phyloP scores from a whole-genome alignment of 768 basidiomycete genomes.

The Naganishia friedmannii region DNA sequence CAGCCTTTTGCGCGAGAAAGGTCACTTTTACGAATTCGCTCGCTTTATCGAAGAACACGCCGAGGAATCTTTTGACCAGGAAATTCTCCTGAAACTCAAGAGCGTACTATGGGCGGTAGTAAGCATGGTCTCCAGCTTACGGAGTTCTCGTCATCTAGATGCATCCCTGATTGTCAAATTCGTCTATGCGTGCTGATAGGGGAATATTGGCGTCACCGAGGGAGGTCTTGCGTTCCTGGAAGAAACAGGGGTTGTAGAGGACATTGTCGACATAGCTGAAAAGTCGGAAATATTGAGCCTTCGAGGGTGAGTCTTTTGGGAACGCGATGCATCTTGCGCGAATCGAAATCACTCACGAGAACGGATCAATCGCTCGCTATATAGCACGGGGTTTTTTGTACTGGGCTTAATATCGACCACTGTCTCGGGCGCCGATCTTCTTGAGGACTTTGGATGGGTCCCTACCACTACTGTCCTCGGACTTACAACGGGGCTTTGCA shows the following conservation, averaged over 20 bases:
- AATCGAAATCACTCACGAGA: background rate
- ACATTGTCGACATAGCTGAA: slow-evolving; percentile 85
- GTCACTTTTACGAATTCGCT: slow-evolving; percentile 85
- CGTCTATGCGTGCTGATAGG: slow-evolving; percentile 57
- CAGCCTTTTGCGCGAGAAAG: slow-evolving; percentile 81
- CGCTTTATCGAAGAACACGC: slow-evolving; percentile 84
- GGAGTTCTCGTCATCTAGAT: background rate
- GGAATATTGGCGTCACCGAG: slow-evolving; percentile 85
- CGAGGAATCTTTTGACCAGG: slow-evolving; percentile 75
- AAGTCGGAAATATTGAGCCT: slow-evolving; percentile 84
- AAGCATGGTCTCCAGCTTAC: slow-evolving; percentile 50
- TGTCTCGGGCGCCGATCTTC: slow-evolving; percentile 82
- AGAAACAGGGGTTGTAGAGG: slow-evolving; percentile 88
- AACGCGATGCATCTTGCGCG: background rate
- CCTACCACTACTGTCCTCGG: slow-evolving; percentile 82
- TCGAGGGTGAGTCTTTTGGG: slow-evolving; percentile 67
- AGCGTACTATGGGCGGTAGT: slow-evolving; percentile 97
- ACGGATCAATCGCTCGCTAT: background rate
- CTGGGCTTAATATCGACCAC: slow-evolving; percentile 89
- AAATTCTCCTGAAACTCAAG: slow-evolving; percentile 83
- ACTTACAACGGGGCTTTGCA: slow-evolving; percentile 80
- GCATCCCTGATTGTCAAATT: background rate
- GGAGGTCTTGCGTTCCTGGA: slow-evolving; percentile 92
- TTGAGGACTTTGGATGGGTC: slow-evolving; percentile 91
- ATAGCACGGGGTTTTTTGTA: slow-evolving; percentile 92